Conservation (phyloP, 805 yeast species). For the Wickerhamiella occidentalis region DNA sequence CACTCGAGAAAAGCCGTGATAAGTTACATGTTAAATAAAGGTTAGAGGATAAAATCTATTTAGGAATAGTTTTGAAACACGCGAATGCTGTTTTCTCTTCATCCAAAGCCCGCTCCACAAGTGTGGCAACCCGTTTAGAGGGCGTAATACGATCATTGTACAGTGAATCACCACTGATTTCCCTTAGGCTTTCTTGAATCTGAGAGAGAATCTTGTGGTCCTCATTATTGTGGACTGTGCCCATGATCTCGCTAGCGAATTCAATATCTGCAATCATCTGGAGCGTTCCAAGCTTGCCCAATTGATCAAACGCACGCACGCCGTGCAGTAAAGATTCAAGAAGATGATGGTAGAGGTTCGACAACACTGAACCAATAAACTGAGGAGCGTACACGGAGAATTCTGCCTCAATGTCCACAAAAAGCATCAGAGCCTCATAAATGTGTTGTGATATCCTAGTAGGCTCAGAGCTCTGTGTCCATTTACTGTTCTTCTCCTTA, state of each 20-base stretch:
- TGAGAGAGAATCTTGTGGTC: neutral
- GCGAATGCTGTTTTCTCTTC: conserved; percentile 3
- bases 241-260: conserved; percentile 34
- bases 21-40: neutral
- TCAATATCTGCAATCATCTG: conserved; percentile 45
- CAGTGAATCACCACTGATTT: neutral
- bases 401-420: conserved; percentile 42
- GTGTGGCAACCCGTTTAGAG: neutral
- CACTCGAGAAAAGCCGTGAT: no score
- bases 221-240: conserved; percentile 18
- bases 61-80: neutral
- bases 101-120: conserved; percentile 3
- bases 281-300: conserved; percentile 37
- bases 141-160: neutral
- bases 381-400: conserved; percentile 39
- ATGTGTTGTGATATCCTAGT: conserved; percentile 32
- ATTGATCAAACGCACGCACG: conserved; percentile 34
- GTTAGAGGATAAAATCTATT: neutral
- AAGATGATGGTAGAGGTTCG: conserved; percentile 34
- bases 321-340: conserved; percentile 30
- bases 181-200: neutral
- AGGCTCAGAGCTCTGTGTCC: conserved; percentile 33
- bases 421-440: conserved; percentile 37
- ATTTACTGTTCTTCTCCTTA: conserved; percentile 11
- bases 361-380: conserved; percentile 35